These are phyloP conservation scores for Saccharomyces hybrid DNA, from an alignment of 1,139 yeast species.

Conservation along the genomic window DNA sequence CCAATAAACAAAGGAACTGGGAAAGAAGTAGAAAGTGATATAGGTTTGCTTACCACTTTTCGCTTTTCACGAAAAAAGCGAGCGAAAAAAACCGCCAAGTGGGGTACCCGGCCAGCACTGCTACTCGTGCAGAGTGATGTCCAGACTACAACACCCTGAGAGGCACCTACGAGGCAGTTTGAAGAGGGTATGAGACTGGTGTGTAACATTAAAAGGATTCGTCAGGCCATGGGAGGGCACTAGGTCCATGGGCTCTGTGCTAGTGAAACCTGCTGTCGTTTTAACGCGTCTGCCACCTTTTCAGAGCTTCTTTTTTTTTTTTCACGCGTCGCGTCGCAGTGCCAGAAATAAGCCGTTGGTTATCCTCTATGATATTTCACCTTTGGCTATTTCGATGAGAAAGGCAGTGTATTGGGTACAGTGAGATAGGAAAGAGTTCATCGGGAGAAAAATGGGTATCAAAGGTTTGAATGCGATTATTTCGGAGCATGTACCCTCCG, in stretches of 20 bases:
- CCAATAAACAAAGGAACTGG: background rate
- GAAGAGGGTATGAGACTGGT: no score
- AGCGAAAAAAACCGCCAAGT: background rate
- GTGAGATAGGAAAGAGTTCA: background rate
- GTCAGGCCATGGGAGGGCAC: no score
- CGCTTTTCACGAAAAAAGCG: background rate
- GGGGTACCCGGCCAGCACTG: background rate
- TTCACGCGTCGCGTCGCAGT: background rate
- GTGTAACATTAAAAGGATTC: no score
- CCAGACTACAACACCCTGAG: background rate
- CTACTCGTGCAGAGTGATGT: background rate
- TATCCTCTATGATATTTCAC: background rate
- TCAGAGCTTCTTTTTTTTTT: background rate
- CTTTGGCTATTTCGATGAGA: background rate
- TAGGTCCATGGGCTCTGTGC: background rate
- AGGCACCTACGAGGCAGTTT: background rate
- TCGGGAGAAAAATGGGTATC: conserved; percentile 53
- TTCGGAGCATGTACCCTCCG: conserved; percentile 81
- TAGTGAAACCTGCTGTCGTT: background rate
- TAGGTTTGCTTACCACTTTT: background rate
- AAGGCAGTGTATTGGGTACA: background rate
- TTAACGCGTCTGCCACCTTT: background rate
- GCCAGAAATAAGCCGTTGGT: background rate
- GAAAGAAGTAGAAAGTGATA: background rate
- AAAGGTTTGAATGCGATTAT: conserved; percentile 56